Evolutionary conservation across 164 flowering plant species (phyloP).

Genomic region (Echeveria elegans): DNA sequence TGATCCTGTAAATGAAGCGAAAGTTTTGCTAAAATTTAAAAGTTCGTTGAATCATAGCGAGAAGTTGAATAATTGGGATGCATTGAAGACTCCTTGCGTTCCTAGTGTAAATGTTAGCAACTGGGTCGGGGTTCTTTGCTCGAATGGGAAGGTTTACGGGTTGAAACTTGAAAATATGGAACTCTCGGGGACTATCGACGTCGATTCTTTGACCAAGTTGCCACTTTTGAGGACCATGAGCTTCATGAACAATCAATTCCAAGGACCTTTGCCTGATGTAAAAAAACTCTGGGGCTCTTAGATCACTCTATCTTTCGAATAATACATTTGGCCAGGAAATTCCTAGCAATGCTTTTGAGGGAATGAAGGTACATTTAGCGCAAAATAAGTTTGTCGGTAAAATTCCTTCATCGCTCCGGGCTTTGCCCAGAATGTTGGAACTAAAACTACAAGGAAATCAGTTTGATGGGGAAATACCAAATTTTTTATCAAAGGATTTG

Average conservation of each 20-base stretch:
- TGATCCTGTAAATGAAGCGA: conserved; percentile 20
- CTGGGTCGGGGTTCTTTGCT: conserved; percentile 59
- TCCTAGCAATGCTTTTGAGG: conserved; percentile 21
- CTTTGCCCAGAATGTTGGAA: conserved; percentile 25
- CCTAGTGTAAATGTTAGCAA: conserved; percentile 13
- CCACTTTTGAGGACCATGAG: conserved; percentile 35
- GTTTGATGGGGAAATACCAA: conserved; percentile 36
- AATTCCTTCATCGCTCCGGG: conserved; percentile 29
- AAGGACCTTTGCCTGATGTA: conserved; percentile 27
- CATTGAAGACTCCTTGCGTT: conserved; percentile 25
- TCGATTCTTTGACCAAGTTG: conserved; percentile 27
- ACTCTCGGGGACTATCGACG: conserved; percentile 39
- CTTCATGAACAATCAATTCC: conserved; percentile 33
- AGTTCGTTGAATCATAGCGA: conserved; percentile 16
- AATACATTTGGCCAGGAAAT: conserved; percentile 34
- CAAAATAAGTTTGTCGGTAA: conserved; percentile 30
- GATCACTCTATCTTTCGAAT: conserved; percentile 29
- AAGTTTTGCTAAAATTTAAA: conserved; percentile 38
- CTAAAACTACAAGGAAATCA: conserved; percentile 32
- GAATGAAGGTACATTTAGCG: conserved; percentile 27
- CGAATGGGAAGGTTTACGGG: conserved; percentile 26
- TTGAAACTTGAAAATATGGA: conserved; percentile 49
- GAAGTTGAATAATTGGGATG: conserved; percentile 29
- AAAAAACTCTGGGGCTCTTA: conserved; percentile 18
- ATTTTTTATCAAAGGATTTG: conserved; percentile 14